Evolutionary conservation across 1,284 basidiomycete species (phyloP).

Genomic region (Leccinum angustisporum): DNA sequence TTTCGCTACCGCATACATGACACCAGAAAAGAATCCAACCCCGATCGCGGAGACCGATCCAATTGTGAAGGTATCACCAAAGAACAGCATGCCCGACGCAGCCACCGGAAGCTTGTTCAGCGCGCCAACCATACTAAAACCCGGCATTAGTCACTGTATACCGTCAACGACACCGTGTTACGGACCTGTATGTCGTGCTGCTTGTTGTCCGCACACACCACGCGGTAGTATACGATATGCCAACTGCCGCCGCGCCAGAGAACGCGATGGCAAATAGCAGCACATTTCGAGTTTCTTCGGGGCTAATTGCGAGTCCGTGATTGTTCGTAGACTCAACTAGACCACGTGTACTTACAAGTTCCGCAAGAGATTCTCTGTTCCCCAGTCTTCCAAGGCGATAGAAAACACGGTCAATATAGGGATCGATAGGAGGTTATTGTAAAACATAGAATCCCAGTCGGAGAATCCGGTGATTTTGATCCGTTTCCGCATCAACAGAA

Average conservation of each 20-base stretch:
- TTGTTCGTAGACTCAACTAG: constrained; percentile 8
- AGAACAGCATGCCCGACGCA: constrained; percentile 94
- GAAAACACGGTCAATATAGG: constrained; percentile 87
- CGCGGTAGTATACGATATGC: constrained; percentile 97
- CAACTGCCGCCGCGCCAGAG: constrained; percentile 95
- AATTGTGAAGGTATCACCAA: constrained; percentile 85
- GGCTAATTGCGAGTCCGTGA: constrained; percentile 49
- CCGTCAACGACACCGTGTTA: background rate
- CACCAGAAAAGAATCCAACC: constrained; percentile 90
- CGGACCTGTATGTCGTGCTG: constrained; percentile 93
- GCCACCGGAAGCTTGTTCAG: constrained; percentile 98
- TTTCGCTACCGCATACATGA: constrained; percentile 89
- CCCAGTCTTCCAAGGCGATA: constrained; percentile 90
- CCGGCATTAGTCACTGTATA: constrained; percentile 9
- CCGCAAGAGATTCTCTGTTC: constrained; percentile 66
- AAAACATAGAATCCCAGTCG: constrained; percentile 99
- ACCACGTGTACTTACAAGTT: constrained; percentile 76
- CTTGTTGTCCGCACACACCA: constrained; percentile 98
- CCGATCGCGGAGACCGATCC: constrained; percentile 88
- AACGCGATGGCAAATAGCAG: constrained; percentile 90
- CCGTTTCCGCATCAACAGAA: constrained; percentile 93
- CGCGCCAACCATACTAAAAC: constrained; percentile 93
- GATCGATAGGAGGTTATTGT: constrained; percentile 96
- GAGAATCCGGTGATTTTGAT: constrained; percentile 99
- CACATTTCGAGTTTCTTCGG: constrained; percentile 76